Base-by-base conservation (phyloP, 257 asterid genomes). In the Mitragyna speciosa region DNA sequence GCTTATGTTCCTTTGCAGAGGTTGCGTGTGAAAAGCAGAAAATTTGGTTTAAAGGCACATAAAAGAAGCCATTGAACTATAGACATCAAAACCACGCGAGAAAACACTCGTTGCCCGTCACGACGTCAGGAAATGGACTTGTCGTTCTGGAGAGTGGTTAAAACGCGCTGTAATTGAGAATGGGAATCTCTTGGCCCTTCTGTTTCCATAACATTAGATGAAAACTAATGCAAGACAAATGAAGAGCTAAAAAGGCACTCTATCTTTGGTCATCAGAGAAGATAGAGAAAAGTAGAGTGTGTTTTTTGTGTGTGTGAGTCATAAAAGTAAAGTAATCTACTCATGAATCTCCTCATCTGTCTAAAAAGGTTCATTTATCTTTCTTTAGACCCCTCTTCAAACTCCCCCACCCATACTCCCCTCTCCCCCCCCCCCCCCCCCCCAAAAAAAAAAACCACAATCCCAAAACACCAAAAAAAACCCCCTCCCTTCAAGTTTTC, bases 271-370 rank as follows among this genome's bases (percentile, higher is more conserved):
- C 83, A 80, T 81, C 76, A 58, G 73, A 28, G 73, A 63, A 68
- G 73, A 82, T 80, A 85, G 69, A 72, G 72, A 30, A 51, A 81
- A 39, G 54, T 12, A 59, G 28, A 24, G 15, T 45, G 49, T 45
- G 49, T 45, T 45, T 45, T 56, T 54, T 43, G 33, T 41, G 7
- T 22, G 75, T 70, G 33, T 43, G 51, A 17, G 83, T 78, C 82
- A 75, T 77, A 73, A 83, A 85, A 54, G 82, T 78, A 68, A 83
- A 79, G 84, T 79, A 87, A 82, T 82, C 70, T 80, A 86, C 87
- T 88, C 95, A 90, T 90, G 95, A 88, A 90, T 92, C 91, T 87
- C 87, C 88, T 85, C 92, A 61, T 78, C 87, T 70, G 82, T 71
- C 83, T 83, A 81, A 88, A 90, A 91, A 88, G 93, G 80, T 82